Percentiles rank a stretch among this genome's conserved stretches.
Conservation (phyloP, 208 protist species). For the Wallacemonas sp. region DNA sequence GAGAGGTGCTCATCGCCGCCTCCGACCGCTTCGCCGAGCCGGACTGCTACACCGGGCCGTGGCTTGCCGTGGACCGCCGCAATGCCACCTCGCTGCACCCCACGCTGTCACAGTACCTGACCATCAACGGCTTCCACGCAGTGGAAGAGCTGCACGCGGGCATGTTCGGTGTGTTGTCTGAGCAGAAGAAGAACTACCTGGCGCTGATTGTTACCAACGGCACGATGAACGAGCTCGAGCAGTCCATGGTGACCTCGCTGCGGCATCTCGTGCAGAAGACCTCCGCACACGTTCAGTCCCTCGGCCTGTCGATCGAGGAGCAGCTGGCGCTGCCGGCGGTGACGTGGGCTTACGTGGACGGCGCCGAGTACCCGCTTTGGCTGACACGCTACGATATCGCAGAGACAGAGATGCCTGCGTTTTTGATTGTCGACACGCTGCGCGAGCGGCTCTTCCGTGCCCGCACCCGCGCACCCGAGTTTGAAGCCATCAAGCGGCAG, state of each 20-base stretch:
- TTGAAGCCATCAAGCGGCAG: constrained; percentile 62
- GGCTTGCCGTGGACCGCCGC: constrained; percentile 33
- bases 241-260: constrained; percentile 63
- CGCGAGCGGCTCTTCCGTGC: constrained; percentile 70
- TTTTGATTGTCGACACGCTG: constrained; percentile 74
- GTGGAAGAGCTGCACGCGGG: constrained; percentile 57
- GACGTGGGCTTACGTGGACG: constrained; percentile 65
- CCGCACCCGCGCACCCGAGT: constrained; percentile 44
- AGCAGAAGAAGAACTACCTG: constrained; percentile 55
- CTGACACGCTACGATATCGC: constrained; percentile 55
- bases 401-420: constrained; percentile 54
- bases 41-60: constrained; percentile 62
- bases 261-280: constrained; percentile 57
- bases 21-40: constrained; percentile 64
- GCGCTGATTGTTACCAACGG: constrained; percentile 62
- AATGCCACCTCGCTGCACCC: constrained; percentile 23
- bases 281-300: constrained; percentile 27
- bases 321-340: constrained; percentile 31
- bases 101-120: constrained; percentile 44
- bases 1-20: constrained; percentile 57
- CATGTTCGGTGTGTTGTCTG: constrained; percentile 42
- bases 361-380: constrained; percentile 41
- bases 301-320: constrained; percentile 18
- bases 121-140: constrained; percentile 61
- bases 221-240: constrained; percentile 31